A percentile compares a stretch with the other conserved stretches of the same genome.
phyloP scores from a whole-genome alignment of 768 basidiomycete genomes.

The Pleurotus pulmonarius region DNA sequence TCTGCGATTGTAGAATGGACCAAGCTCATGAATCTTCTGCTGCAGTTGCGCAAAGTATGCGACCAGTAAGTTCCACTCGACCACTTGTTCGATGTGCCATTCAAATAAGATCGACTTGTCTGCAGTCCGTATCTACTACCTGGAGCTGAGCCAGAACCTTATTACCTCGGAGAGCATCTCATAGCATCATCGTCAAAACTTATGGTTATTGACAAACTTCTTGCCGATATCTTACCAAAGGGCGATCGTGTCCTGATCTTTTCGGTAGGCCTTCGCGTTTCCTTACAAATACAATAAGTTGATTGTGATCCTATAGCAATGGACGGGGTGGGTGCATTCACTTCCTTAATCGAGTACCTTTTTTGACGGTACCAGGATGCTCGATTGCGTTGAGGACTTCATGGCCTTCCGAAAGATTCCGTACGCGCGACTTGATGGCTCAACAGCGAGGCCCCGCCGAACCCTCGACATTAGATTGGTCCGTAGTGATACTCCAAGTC shows the following conservation, averaged over 20 bases:
- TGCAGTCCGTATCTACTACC: conserved; percentile 51
- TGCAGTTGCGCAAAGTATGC: conserved; percentile 69
- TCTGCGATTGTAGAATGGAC: conserved; percentile 39
- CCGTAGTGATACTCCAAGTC: conserved; percentile 11
- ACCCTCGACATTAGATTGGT: conserved; percentile 56
- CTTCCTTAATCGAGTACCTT: not conserved
- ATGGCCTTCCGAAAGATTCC: conserved; percentile 54
- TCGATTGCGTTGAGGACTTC: conserved; percentile 68
- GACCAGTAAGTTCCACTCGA: conserved; percentile 45
- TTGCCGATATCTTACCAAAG: conserved; percentile 51
- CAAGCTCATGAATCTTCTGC: conserved; percentile 62
- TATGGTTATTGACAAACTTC: conserved; percentile 55
- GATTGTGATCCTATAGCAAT: conserved; percentile 40
- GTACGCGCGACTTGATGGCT: conserved; percentile 61
- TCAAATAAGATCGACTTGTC: conserved; percentile 7
- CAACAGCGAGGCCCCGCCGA: conserved; percentile 48
- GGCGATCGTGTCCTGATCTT: conserved; percentile 67
- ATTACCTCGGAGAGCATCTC: conserved; percentile 49
- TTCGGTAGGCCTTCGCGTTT: conserved; percentile 35
- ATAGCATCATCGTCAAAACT: conserved; percentile 55
- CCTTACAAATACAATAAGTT: not conserved
- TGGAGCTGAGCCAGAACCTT: conserved; percentile 46
- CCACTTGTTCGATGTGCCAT: not conserved
- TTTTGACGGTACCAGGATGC: conserved; percentile 40
- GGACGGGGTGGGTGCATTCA: conserved; percentile 38